Conservation (phyloP, 768 basidiomycete genomes). For the Dacryopinax primogenitus region DNA sequence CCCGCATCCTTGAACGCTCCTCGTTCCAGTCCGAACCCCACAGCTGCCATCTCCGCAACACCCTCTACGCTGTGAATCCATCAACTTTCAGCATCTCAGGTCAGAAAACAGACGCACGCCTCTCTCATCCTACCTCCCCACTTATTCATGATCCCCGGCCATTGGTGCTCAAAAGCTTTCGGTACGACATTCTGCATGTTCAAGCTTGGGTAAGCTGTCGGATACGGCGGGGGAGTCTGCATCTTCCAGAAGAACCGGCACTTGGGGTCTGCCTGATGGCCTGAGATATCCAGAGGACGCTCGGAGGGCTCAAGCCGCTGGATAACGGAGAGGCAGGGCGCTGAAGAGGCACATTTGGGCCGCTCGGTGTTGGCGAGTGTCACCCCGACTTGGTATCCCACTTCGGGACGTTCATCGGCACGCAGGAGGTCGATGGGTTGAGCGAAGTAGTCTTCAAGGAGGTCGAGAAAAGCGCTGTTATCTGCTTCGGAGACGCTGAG, state of each 20-base stretch:
- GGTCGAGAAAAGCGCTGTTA: slow-evolving; percentile 71
- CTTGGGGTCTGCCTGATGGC: slow-evolving; percentile 70
- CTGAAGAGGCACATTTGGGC: slow-evolving; percentile 70
- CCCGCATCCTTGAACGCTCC: slow-evolving; percentile 68
- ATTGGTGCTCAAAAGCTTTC: slow-evolving; percentile 44
- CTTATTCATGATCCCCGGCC: slow-evolving; percentile 62
- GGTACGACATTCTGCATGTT: slow-evolving; percentile 79
- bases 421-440: slow-evolving; percentile 50
- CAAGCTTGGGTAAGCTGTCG: slow-evolving; percentile 60
- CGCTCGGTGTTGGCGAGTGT: slow-evolving; percentile 96
- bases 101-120: slow-evolving; percentile 44
- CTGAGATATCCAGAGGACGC: slow-evolving; percentile 57
- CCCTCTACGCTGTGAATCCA: slow-evolving; percentile 76
- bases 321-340: slow-evolving; percentile 72
- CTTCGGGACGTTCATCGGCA: slow-evolving; percentile 69
- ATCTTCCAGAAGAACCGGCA: slow-evolving; percentile 90
- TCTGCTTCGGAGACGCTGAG: slow-evolving; percentile 68
- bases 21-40: slow-evolving; percentile 63
- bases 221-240: slow-evolving; percentile 58
- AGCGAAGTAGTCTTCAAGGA: slow-evolving; percentile 86
- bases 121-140: slow-evolving; percentile 85
- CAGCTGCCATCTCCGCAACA: slow-evolving; percentile 76
- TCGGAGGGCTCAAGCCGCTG: slow-evolving; percentile 60
- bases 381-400: slow-evolving; percentile 85
- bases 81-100: no score